A percentile compares a stretch with the other conserved stretches of the same genome.
phyloP scores from a whole-genome alignment of 371 early-diverging fungal species.

The Thermomucor indicae-seudaticae region DNA sequence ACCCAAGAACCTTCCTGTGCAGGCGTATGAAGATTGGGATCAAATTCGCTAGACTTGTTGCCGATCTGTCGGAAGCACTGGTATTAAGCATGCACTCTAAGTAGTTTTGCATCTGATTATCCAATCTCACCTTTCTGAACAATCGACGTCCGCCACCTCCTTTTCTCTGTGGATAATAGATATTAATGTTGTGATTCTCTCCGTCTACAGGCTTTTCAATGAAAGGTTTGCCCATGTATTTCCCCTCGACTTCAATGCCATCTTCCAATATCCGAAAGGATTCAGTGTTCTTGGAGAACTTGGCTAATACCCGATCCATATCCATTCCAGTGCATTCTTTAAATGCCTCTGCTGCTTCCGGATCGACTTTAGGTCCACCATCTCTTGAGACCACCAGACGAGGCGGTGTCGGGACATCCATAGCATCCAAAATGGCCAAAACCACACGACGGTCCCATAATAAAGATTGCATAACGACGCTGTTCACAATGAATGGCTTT shows the following conservation, averaged over 20 bases:
- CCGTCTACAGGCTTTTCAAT: slow-evolving; percentile 98
- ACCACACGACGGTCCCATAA: slow-evolving; percentile 93
- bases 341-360: slow-evolving; percentile 35
- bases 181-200: slow-evolving; percentile 97
- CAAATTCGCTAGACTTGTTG: slow-evolving; percentile 94
- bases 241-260: slow-evolving; percentile 69
- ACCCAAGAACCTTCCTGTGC: slow-evolving; percentile 85
- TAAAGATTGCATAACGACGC: slow-evolving; percentile 85
- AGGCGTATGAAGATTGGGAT: slow-evolving; percentile 61
- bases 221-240: slow-evolving; percentile 85
- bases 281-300: slow-evolving; percentile 23
- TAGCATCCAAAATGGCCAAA: slow-evolving; percentile 75
- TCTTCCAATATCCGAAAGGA: slow-evolving; percentile 39
- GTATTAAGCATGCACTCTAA: not conserved
- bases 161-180: slow-evolving; percentile 82
- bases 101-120: not conserved
- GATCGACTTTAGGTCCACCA: slow-evolving; percentile 58
- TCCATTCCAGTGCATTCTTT: slow-evolving; percentile 52
- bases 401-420: slow-evolving; percentile 86
- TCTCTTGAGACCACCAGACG: slow-evolving; percentile 76
- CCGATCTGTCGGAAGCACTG: slow-evolving; percentile 68
- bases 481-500: slow-evolving; percentile 89
- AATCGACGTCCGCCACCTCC: slow-evolving; percentile 93
- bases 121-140: slow-evolving; percentile 83
- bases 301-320: slow-evolving; percentile 33